Conservation (phyloP, 208 protist species). For the Trichomonas vaginalis region DNA sequence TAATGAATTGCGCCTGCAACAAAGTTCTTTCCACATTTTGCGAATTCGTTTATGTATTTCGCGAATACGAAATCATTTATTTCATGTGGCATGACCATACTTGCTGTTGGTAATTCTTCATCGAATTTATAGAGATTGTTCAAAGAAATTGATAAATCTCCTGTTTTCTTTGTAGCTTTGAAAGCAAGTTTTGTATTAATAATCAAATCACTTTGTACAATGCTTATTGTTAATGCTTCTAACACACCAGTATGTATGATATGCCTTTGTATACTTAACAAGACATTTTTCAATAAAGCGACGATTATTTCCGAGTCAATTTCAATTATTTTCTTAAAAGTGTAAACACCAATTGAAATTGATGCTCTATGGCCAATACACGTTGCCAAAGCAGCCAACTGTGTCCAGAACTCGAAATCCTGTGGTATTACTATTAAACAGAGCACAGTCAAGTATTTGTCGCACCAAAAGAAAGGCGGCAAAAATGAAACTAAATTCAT, state of each 20-base stretch:
- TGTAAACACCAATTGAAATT: background rate
- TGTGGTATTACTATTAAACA: background rate
- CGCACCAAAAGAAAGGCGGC: background rate
- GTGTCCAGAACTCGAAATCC: background rate
- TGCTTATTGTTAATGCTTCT: background rate
- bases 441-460: background rate
- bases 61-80: background rate
- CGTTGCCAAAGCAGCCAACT: background rate
- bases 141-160: background rate
- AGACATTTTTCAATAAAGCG: background rate
- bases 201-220: background rate
- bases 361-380: background rate
- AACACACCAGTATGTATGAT: background rate
- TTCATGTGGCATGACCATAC: background rate
- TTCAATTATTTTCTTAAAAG: background rate
- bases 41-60: background rate
- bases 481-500: background rate
- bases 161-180: background rate
- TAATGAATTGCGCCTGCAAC: background rate
- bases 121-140: background rate
- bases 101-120: background rate
- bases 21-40: background rate
- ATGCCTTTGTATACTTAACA: background rate
- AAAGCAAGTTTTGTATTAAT: background rate
- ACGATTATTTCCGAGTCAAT: background rate